phyloP scores from a whole-genome alignment of 805 yeast genomes.

The Ogataea corticis region DNA sequence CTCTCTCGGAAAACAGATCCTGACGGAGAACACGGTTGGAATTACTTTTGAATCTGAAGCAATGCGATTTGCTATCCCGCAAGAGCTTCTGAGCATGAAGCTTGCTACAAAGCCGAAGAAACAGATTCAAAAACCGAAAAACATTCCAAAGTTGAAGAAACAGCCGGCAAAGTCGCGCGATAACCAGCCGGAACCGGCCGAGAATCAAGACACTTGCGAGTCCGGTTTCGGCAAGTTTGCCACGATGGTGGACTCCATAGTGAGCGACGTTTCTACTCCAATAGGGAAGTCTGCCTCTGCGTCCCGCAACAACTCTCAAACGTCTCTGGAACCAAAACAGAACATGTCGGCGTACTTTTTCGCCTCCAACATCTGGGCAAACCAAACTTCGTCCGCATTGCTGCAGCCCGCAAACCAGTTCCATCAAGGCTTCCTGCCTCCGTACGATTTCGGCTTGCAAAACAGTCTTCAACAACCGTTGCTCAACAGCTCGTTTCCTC shows the following conservation, averaged over 20 bases:
- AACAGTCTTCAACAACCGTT: constrained; percentile 1
- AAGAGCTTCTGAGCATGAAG: constrained; percentile 7
- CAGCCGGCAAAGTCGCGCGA: too few species aligned
- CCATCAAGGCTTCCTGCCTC: constrained; percentile 2
- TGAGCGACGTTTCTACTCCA: constrained; percentile 22
- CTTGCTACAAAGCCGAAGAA: constrained; percentile 3
- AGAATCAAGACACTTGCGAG: background rate
- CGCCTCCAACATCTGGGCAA: constrained; percentile 15
- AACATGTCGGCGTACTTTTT: constrained; percentile 7
- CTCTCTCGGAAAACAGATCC: constrained; percentile 31
- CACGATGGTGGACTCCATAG: constrained; percentile 35
- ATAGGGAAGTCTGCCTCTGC: background rate
- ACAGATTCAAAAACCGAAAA: background rate
- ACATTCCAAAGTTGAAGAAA: too few species aligned
- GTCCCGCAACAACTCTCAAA: constrained; percentile 1
- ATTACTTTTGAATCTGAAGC: constrained; percentile 27
- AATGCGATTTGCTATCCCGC: constrained; percentile 16
- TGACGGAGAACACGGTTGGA: constrained; percentile 30
- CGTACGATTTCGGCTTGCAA: background rate
- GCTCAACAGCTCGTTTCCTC: background rate
- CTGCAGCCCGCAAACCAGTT: background rate
- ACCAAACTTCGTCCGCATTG: constrained; percentile 3
- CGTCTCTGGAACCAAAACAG: constrained; percentile 6
- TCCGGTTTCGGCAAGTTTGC: constrained; percentile 13
- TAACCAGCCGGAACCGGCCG: too few species aligned